phyloP scores from a whole-genome alignment of 176 grass and related monocot genomes.

The Oryza brachyantha region DNA sequence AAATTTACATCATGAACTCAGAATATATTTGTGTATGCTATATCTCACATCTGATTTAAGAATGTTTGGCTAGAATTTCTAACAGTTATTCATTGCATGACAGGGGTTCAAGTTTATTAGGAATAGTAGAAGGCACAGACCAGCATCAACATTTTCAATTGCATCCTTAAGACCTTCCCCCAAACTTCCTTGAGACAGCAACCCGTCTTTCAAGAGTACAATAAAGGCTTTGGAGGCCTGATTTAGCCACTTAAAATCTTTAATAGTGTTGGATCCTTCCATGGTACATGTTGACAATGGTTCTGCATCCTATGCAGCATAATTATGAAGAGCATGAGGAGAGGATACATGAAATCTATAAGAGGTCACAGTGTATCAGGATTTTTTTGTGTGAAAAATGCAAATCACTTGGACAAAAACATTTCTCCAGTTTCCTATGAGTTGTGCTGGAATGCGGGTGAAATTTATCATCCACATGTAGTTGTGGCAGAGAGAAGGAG shows the following conservation, averaged over 20 bases:
- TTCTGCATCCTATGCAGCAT: constrained; percentile 41
- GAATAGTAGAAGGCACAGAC: constrained; percentile 40
- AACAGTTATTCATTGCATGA: neutral
- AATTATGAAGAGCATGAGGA: constrained; percentile 1
- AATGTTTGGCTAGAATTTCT: neutral
- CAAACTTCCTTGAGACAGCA: constrained; percentile 57
- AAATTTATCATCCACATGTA: neutral
- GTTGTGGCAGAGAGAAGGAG: neutral
- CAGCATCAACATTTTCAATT: constrained; percentile 78
- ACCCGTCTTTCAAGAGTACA: constrained; percentile 55
- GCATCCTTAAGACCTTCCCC: constrained; percentile 55
- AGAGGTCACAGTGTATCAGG: neutral
- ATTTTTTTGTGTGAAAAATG: neutral
- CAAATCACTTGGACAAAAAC: neutral
- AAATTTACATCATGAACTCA: neutral
- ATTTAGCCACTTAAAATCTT: constrained; percentile 87
- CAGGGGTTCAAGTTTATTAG: neutral
- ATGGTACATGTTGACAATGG: constrained; percentile 55
- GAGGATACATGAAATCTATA: neutral
- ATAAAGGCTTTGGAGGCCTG: constrained; percentile 49
- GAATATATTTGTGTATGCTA: neutral
- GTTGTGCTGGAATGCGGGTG: neutral
- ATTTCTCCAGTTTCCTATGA: neutral
- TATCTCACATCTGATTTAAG: neutral
- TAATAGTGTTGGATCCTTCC: constrained; percentile 38